phyloP scores from a whole-genome alignment of 768 basidiomycete genomes.

The Rhizopogon vinicolor region DNA sequence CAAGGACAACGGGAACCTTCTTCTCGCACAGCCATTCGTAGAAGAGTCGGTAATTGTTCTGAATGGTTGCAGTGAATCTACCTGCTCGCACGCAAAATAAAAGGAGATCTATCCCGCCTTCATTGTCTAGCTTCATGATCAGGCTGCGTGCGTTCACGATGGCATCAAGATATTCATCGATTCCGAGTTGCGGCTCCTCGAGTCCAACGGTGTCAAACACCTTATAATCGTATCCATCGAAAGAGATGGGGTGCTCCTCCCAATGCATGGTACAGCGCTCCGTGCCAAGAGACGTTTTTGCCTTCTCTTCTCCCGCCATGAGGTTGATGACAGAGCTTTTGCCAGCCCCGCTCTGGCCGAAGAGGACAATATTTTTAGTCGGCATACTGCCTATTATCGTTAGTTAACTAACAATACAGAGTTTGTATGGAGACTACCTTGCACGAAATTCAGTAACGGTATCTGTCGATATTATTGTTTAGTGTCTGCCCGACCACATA shows the following conservation, averaged over 20 bases:
- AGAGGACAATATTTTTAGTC: conserved; percentile 25
- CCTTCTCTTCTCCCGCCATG: conserved; percentile 24
- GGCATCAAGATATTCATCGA: conserved; percentile 23
- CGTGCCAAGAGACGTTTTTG: conserved; percentile 27
- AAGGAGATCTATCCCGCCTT: conserved; percentile 37
- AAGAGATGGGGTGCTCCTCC: conserved; percentile 13
- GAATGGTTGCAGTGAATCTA: conserved; percentile 29
- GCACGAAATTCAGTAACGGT: too few relatives aligned
- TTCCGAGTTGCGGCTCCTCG: conserved; percentile 24
- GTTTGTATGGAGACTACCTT: too few relatives aligned
- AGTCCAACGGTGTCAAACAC: conserved; percentile 34
- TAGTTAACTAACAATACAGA: too few relatives aligned
- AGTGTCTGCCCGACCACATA: too few relatives aligned
- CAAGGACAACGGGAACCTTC: conserved; percentile 20
- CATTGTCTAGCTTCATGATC: conserved; percentile 20
- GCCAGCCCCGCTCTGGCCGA: conserved; percentile 28
- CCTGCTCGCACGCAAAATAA: conserved; percentile 38
- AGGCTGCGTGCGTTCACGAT: conserved; percentile 28
- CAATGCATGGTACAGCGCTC: conserved; percentile 33
- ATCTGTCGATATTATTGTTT: too few relatives aligned
- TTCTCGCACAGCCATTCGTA: conserved; percentile 33
- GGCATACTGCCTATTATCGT: too few relatives aligned
- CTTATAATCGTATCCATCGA: conserved; percentile 14
- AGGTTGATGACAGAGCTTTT: conserved; percentile 45
- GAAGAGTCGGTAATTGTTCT: conserved; percentile 37